These are phyloP conservation scores for Oryza glaberrima DNA, from an alignment of 176 grass and related monocot species.

Conservation along the genomic window DNA sequence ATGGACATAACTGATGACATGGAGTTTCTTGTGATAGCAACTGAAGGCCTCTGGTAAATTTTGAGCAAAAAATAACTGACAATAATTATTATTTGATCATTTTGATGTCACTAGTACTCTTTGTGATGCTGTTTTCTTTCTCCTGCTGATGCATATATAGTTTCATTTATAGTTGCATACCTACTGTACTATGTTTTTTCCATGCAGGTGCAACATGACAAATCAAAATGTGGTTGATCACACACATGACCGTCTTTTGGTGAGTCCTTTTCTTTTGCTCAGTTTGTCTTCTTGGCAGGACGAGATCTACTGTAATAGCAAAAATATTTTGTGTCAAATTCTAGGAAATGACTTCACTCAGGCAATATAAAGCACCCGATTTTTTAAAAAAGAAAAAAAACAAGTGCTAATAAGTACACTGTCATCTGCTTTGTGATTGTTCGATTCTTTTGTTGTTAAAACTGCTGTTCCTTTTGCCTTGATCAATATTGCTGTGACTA, in stretches of 20 bases:
- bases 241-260: not conserved
- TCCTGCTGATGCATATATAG: constrained; percentile 11
- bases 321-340: not conserved
- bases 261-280: not conserved
- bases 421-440: no score
- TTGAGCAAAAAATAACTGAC: constrained; percentile 9
- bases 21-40: constrained; percentile 49
- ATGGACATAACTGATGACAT: constrained; percentile 31
- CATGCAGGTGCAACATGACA: not conserved
- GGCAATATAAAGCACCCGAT: not conserved
- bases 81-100: not conserved
- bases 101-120: not conserved
- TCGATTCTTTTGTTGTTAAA: no score
- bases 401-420: no score
- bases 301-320: not conserved
- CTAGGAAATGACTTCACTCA: not conserved
- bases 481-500: not conserved
- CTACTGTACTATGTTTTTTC: not conserved
- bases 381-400: no score
- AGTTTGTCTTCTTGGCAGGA: not conserved
- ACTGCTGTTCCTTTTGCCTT: not conserved
- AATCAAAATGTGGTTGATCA: not conserved
- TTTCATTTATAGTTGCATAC: not conserved
- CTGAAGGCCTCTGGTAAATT: constrained; percentile 45
- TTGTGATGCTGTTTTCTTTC: not conserved